Conservation (phyloP, 75 land plant genomes). For the Gnetum montanum region DNA sequence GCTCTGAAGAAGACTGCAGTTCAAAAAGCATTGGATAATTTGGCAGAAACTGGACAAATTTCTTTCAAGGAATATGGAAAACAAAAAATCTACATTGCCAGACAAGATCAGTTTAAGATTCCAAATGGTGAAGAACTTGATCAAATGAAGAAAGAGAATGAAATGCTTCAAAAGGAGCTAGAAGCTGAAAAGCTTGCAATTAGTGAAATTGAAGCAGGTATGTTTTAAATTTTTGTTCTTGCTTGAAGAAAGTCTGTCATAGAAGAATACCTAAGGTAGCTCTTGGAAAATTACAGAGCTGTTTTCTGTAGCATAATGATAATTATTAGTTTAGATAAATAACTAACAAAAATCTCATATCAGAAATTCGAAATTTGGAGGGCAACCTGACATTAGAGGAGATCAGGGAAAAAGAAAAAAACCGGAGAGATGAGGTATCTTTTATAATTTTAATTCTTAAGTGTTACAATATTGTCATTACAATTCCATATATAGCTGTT, state of each 20-base stretch:
- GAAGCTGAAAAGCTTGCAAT: slow-evolving; percentile 38
- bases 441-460: too few relatives aligned
- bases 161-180: slow-evolving; percentile 47
- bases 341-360: background rate
- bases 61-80: slow-evolving; percentile 97
- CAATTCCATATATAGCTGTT: too few relatives aligned
- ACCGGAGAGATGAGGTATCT: slow-evolving; percentile 41
- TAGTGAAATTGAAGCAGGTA: slow-evolving; percentile 77
- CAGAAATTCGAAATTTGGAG: slow-evolving; percentile 69
- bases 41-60: slow-evolving; percentile 75
- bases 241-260: too few relatives aligned
- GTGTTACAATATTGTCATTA: too few relatives aligned
- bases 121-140: slow-evolving; percentile 77
- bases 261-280: too few relatives aligned
- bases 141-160: slow-evolving; percentile 69
- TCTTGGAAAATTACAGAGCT: too few relatives aligned
- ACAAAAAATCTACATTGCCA: slow-evolving; percentile 94
- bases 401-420: slow-evolving; percentile 44
- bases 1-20: slow-evolving; percentile 83
- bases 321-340: too few relatives aligned
- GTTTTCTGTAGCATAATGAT: too few relatives aligned
- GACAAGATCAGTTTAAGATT: slow-evolving; percentile 86
- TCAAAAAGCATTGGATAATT: slow-evolving; percentile 75
- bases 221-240: slow-evolving; percentile 6
- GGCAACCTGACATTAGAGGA: slow-evolving; percentile 71